Percentiles rank a stretch among this genome's conserved stretches.
Conservation (phyloP, 192 early-diverging fungal species). For the Cladochytrium replicatum region DNA sequence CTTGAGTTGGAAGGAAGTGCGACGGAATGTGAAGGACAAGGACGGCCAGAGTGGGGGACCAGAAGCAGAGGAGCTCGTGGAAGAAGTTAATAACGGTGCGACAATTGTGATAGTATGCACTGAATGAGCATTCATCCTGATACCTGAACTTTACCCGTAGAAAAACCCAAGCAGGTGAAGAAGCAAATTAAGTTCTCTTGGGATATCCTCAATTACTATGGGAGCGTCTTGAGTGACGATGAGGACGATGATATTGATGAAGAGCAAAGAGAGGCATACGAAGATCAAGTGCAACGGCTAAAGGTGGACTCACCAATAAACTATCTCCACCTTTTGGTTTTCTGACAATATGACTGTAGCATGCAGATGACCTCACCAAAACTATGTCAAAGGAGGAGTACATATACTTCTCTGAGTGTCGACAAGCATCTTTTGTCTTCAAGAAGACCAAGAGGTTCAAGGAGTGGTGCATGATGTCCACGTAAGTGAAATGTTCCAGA, state of each 20-base stretch:
- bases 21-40: constrained; percentile 81
- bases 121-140: neutral
- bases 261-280: constrained; percentile 74
- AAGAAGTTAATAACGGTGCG: constrained; percentile 13
- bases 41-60: constrained; percentile 46
- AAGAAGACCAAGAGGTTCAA: constrained; percentile 87
- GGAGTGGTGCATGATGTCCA: constrained; percentile 89
- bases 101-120: neutral
- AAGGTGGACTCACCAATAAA: constrained; percentile 25
- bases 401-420: constrained; percentile 94
- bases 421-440: constrained; percentile 96
- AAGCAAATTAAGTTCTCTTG: constrained; percentile 83
- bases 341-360: constrained; percentile 22
- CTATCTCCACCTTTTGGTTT: neutral
- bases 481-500: constrained; percentile 21
- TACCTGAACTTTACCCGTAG: neutral
- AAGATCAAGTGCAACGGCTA: constrained; percentile 76
- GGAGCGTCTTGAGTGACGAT: constrained; percentile 63
- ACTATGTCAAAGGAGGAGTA: constrained; percentile 98
- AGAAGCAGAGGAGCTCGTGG: constrained; percentile 14
- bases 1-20: constrained; percentile 92
- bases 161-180: constrained; percentile 44
- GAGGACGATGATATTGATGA: constrained; percentile 85
- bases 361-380: constrained; percentile 84
- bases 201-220: constrained; percentile 79